A percentile compares a stretch with the other conserved stretches of the same genome.
Evolutionary conservation across 768 basidiomycete genomes (phyloP).

Genomic region (Amanita phalloides): DNA sequence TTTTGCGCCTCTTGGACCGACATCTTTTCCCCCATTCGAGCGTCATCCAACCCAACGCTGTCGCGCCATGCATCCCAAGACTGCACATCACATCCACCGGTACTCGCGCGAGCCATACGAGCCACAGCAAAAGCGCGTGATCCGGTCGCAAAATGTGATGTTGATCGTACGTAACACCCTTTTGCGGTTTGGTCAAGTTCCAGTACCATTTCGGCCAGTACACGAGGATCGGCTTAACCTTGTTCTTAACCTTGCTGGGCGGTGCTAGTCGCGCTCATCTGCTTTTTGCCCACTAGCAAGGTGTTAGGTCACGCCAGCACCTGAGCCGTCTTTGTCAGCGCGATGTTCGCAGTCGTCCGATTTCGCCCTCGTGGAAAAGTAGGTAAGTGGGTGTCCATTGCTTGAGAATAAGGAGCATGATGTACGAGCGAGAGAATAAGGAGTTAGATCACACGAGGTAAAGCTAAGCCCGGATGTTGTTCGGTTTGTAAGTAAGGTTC

Average conservation of each 20-base stretch:
- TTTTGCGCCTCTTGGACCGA: constrained; percentile 67
- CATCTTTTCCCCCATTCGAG: constrained; percentile 80
- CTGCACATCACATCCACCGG: constrained; percentile 95
- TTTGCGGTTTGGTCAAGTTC: constrained; percentile 73
- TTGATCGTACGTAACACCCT: constrained; percentile 51
- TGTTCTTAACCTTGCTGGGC: constrained; percentile 23
- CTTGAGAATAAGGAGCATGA: constrained; percentile 56
- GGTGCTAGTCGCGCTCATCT: constrained; percentile 25
- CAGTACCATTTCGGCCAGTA: constrained; percentile 98
- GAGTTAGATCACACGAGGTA: too few species aligned
- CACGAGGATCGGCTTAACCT: constrained; percentile 32
- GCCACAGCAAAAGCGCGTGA: constrained; percentile 72
- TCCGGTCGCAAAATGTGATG: constrained; percentile 72
- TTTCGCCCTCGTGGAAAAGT: constrained; percentile 21
- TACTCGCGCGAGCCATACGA: constrained; percentile 88
- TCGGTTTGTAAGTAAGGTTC: too few species aligned
- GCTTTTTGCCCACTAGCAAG: constrained; percentile 33
- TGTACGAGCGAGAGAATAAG: constrained; percentile 31
- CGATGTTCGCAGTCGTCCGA: constrained; percentile 32
- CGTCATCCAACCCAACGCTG: constrained; percentile 99
- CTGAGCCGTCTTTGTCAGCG: constrained; percentile 27
- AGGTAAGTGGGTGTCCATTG: constrained; percentile 49
- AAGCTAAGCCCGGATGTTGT: too few species aligned
- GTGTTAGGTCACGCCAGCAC: constrained; percentile 34
- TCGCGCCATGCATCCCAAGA: constrained; percentile 92